Base-by-base conservation (phyloP, 2,329 filamentous ascomycete genomes). In the Clonostachys rhizophaga region DNA sequence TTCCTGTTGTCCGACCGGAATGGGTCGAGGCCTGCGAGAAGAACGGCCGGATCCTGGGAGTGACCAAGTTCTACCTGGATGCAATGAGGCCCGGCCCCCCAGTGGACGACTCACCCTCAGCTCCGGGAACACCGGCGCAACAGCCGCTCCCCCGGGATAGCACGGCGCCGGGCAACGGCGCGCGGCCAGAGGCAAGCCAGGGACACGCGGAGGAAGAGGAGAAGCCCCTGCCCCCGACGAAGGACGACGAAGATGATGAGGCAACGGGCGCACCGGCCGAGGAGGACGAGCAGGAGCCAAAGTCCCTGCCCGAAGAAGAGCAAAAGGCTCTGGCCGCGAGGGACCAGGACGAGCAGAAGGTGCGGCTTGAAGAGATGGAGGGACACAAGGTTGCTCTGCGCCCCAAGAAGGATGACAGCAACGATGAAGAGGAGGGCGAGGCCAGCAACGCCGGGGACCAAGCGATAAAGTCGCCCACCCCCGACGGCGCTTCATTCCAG, bases 21-120 rank as follows among this genome's bases (percentile, higher is more conserved):
- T 99, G 94, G 94, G 81, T 99, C 33, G 88, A 95, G 57, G 92
- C 91, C n/a, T 99, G 94, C 63, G 92, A 97, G 69, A 81, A 87
- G 55, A 91, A 89, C 65, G 92, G 92, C 41, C 83, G 91, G 50
- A 95, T 99, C 52, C 86, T 97, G 4, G 91, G 92, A 44, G 94
- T 97, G 33, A 86, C 94, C 57, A 91, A 91, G 56, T 99, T 96
- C 69, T 99, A 99, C 66, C 78, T 99, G 34, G 91, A 96, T 62
- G 94, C 92, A 20, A 68, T 79, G 56, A 67, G 75, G 39, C 72
- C 74, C 6, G 70, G 69, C 0, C 72, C 72, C 9, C 60, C 60
- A 9, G 58, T 54, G 50, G 66, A 71, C 44, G 63, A 70, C 46
- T 56, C 62, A 14, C 41, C 58, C 4, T 54, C 54, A 13, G 49